Evolutionary conservation across 2,329 filamentous ascomycete species (phyloP).

Genomic region (Acephala macrosclerotiorum): DNA sequence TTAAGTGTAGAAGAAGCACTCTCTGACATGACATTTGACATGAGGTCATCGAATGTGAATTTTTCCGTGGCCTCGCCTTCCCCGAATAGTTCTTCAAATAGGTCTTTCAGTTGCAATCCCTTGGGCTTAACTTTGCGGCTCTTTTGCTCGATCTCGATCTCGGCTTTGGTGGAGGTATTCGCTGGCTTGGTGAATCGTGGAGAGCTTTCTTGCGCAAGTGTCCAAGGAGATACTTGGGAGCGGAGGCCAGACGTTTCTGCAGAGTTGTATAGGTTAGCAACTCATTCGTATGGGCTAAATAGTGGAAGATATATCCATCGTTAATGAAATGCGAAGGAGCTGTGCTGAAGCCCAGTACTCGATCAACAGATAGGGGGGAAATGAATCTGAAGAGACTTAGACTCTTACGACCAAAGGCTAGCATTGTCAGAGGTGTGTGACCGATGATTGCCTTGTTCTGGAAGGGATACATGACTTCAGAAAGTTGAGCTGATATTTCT

Average conservation of each 20-base stretch:
- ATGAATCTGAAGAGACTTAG: no score
- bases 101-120: neutral
- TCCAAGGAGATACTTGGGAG: neutral
- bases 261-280: no score
- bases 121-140: neutral
- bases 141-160: neutral
- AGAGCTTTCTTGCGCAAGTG: neutral
- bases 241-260: neutral
- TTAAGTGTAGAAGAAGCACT: neutral
- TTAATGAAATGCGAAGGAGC: no score
- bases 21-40: neutral
- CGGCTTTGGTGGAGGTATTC: neutral
- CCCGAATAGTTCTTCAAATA: neutral
- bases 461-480: neutral
- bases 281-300: no score
- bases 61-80: neutral
- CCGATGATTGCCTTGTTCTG: neutral
- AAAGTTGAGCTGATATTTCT: neutral
- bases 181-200: neutral
- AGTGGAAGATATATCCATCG: no score
- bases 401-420: neutral
- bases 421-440: neutral
- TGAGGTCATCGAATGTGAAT: neutral
- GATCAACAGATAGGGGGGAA: no score
- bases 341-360: no score